Conservation (phyloP, 2,329 filamentous ascomycete species). For the Rhexocercosporidium sp. region DNA sequence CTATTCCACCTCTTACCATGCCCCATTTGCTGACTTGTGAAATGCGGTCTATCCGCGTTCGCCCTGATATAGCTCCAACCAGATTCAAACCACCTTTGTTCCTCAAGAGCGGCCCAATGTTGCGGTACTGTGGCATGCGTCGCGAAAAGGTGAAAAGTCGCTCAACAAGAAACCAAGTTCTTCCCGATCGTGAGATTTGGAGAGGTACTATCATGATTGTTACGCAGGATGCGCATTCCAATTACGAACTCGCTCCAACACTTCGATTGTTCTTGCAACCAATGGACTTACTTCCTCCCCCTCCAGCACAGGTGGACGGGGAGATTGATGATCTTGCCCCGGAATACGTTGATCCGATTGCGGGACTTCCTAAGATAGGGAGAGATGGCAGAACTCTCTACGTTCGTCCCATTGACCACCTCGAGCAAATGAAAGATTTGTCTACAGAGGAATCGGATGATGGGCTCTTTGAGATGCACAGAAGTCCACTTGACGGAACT, state of each 20-base stretch:
- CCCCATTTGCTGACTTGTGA: slow-evolving; percentile 43
- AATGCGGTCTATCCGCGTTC: slow-evolving; percentile 44
- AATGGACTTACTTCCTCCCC: slow-evolving; percentile 79
- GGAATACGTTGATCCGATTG: slow-evolving; percentile 88
- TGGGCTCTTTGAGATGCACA: slow-evolving; percentile 78
- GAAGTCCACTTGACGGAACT: slow-evolving; percentile 57
- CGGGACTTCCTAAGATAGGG: slow-evolving; percentile 84
- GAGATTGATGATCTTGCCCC: slow-evolving; percentile 69
- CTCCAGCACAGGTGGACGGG: slow-evolving; percentile 70
- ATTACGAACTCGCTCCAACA: slow-evolving; percentile 80
- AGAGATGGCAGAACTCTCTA: slow-evolving; percentile 86
- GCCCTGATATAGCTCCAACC: slow-evolving; percentile 54
- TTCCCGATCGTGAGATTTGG: slow-evolving; percentile 78
- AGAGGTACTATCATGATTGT: slow-evolving; percentile 95
- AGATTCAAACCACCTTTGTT: slow-evolving; percentile 84
- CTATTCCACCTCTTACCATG: slow-evolving; percentile 14
- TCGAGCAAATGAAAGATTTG: slow-evolving; percentile 78
- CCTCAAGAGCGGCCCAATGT: slow-evolving; percentile 86
- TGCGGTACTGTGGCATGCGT: slow-evolving; percentile 87
- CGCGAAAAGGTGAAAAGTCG: slow-evolving; percentile 56
- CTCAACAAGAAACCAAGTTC: slow-evolving; percentile 43
- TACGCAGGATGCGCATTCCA: slow-evolving; percentile 81
- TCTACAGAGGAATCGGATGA: slow-evolving; percentile 80
- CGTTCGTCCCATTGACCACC: slow-evolving; percentile 85
- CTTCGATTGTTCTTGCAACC: slow-evolving; percentile 87